Evolutionary conservation across 305 asterid genomes (phyloP), one percentile per base, ranked within the genome.

Genomic region (Galium porrigens): DNA sequence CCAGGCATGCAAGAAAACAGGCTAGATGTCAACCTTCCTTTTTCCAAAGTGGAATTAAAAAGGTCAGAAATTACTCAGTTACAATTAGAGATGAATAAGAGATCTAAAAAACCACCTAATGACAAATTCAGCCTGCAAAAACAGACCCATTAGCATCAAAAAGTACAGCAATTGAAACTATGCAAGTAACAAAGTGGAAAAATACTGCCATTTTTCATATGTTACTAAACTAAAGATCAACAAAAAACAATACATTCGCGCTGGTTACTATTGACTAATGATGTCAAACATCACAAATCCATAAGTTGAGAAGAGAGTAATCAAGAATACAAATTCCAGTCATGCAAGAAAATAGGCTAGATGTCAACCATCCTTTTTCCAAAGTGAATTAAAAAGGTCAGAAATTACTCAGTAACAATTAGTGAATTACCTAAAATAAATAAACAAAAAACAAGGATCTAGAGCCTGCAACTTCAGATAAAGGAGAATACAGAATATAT

Each of bases 61-160:
- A 6, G 12, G 6, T 39, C 5, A 25, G 15, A 27, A 27, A 18
- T 30, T 56, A 27, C 39, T 27, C n/a, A 4, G 41, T 3, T 6
- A 42, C 65, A 27, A 6, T 14, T 44, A 6, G 12, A n/a, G n/a
- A 74, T 92, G 97, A 72, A 92, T 92, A 83, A 92, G 83, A 61
- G 99, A 85, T 76, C 89, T 92, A 76, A 89, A 97, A 79, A 92
- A 80, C 97, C 97, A 92, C 77, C 97, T 79, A 69, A 92, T 89
- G 63, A 97, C 99, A 80, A 92, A 92, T 75, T 92, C 99, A 67
- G 96, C 87, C 99, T 91, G 94, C 74, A 80, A 46, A 79, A 72
- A 48, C 68, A 41, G 49, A 66, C 5, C 42, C 48, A 41, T 51
- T 41, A 25, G 25, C 36, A 8, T 7, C 22, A 22, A 49, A 49